These are phyloP conservation scores for Penicillium aurantiogriseum DNA, from an alignment of 2,329 filamentous ascomycete genomes.

Conservation along the genomic window DNA sequence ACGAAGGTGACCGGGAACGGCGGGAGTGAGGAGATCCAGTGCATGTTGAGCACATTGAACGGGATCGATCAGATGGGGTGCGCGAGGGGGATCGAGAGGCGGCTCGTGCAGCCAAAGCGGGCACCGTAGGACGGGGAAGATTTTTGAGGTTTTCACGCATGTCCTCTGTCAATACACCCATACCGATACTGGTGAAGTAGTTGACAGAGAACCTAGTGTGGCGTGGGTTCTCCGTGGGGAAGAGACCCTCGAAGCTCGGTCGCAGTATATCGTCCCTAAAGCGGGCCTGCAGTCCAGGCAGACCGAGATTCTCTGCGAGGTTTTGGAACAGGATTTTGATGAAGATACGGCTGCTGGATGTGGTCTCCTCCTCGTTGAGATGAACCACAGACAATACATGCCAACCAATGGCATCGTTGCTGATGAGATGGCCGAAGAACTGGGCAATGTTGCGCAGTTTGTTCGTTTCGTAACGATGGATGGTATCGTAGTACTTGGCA, in stretches of 20 bases:
- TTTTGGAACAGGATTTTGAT: conserved; percentile 98
- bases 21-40: conserved; percentile 35
- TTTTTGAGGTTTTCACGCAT: conserved; percentile 91
- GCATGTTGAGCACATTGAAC: conserved; percentile 36
- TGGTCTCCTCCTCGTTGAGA: conserved; percentile 95
- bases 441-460: conserved; percentile 90
- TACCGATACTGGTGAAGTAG: conserved; percentile 97
- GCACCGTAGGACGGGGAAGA: conserved; percentile 78
- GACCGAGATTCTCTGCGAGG: conserved; percentile 79
- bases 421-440: conserved; percentile 89
- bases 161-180: conserved; percentile 90
- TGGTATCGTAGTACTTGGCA: conserved; percentile 91
- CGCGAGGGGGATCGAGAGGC: conserved; percentile 66
- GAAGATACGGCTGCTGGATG: conserved; percentile 93
- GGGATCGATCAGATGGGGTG: conserved; percentile 36
- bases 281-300: conserved; percentile 72
- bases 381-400: conserved; percentile 81
- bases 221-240: conserved; percentile 82
- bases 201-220: conserved; percentile 98
- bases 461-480: conserved; percentile 96
- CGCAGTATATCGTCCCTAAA: conserved; percentile 76
- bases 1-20: conserved; percentile 44
- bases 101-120: conserved; percentile 60
- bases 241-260: conserved; percentile 77
- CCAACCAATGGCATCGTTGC: conserved; percentile 88